Percentiles rank a stretch among this genome's conserved stretches.
Evolutionary conservation across 78 protist species (phyloP).

Genomic region (Emiliania huxleyi): DNA sequence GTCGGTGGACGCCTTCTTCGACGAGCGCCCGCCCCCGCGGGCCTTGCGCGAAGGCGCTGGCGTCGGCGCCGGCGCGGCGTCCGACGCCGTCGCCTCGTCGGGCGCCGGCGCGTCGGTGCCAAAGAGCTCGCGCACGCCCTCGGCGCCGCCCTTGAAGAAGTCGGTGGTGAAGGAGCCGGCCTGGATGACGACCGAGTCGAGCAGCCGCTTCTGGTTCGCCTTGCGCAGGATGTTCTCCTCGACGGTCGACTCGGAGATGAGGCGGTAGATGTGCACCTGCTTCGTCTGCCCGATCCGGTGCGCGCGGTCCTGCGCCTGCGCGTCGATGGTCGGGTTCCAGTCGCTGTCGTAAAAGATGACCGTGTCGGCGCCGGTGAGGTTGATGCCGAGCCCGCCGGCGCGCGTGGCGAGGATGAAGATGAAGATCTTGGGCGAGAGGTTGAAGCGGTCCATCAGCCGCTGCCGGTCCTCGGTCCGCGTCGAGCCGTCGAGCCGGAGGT

Average conservation of each 20-base stretch:
- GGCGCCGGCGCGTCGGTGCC: not conserved
- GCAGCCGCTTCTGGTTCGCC: constrained; percentile 80
- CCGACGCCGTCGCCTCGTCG: not conserved
- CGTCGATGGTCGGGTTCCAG: constrained; percentile 95
- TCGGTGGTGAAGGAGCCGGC: constrained; percentile 71
- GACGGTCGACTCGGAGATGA: constrained; percentile 70
- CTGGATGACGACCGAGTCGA: constrained; percentile 67
- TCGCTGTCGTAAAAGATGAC: constrained; percentile 95
- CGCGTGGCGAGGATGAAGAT: constrained; percentile 89
- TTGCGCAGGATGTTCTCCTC: constrained; percentile 91
- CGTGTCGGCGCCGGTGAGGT: constrained; percentile 96
- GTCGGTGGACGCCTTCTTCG: too few relatives aligned
- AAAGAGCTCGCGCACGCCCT: not conserved
- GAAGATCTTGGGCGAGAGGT: constrained; percentile 69
- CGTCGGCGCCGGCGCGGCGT: not conserved
- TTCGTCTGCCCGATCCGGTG: constrained; percentile 96
- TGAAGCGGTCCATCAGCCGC: constrained; percentile 82
- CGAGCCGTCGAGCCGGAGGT: constrained; percentile 94
- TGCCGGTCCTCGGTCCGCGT: constrained; percentile 85
- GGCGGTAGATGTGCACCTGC: constrained; percentile 92
- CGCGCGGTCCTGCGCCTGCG: constrained; percentile 93
- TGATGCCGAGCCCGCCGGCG: constrained; percentile 94
- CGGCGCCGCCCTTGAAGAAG: constrained; percentile 23
- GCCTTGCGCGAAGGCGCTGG: not conserved
- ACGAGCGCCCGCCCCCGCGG: not conserved